Evolutionary conservation across 176 grass and related monocot genomes (phyloP), one percentile per base, ranked within the genome.

Genomic region (Triticum urartu): DNA sequence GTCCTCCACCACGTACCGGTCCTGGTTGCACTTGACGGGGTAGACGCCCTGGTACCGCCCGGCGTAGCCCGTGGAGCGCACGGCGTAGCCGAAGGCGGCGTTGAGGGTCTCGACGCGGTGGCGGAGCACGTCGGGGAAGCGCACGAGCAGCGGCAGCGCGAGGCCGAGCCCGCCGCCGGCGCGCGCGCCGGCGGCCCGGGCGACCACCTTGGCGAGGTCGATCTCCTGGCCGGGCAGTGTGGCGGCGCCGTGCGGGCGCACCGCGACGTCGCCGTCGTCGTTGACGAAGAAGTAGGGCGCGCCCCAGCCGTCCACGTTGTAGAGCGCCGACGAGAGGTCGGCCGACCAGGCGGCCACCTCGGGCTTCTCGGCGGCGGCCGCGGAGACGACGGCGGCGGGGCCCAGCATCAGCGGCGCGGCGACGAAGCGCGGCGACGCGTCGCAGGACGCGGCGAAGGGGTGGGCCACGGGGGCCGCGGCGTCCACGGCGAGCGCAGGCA

Each of bases 1-100:
- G 89, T 98, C 93, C 89, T 98, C 93, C 42, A 98, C 95, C 82
- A 98, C 87, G 91, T 95, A 92, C 34, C 95, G 38, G 28, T 98
- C 93, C 89, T 98, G 95, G 93, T 98, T 98, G 91, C 91, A 98
- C 88, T 98, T 98, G 34, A 98, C 95, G 18, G 95, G 95, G 86
- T 98, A 98, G 43, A 98, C 95, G 59, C 95, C 95, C 86, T 93
- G 95, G 86, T 98, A 98, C 78, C 88, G 59, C 11, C 72, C 67
- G 17, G 77, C 80, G 17, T 98, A 98, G 8, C 89, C 95, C 1
- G 72, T 87, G 78, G 95, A 89, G 68, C 81, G 79, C 22, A 98
- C 85, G 45, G 95, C 95, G 81, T 89, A 98, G 79, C 77, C 72
- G 70, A 98, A 98, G 45, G 95, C 95, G 34, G 84, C 84, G 81